Percentiles rank a stretch among this genome's conserved stretches.
These are phyloP conservation scores for Phytophthora pini DNA, from an alignment of 352 stramenopile species.

Conservation along the genomic window DNA sequence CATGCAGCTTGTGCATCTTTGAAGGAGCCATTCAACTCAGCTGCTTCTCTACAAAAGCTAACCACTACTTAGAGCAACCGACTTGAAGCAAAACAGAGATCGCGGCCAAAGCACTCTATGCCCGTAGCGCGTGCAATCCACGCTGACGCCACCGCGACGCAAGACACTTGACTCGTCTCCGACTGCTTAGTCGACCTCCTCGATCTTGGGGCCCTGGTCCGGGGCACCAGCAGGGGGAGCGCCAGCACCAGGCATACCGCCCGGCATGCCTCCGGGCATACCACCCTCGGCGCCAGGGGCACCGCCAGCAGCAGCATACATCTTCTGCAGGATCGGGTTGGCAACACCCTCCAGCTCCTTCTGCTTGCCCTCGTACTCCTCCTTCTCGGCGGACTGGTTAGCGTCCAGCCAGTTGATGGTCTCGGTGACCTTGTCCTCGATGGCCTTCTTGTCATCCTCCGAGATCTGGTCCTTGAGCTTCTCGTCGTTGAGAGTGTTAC, in stretches of 20 bases:
- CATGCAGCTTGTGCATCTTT: constrained; percentile 29
- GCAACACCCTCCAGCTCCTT: constrained; percentile 90
- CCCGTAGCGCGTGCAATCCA: constrained; percentile 39
- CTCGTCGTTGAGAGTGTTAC: constrained; percentile 93
- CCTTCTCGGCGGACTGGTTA: constrained; percentile 83
- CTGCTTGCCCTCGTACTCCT: constrained; percentile 89
- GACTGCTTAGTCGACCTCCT: constrained; percentile 76
- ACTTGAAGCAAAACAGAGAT: constrained; percentile 27
- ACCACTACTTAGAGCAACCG: constrained; percentile 25
- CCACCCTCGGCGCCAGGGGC: constrained; percentile 45
- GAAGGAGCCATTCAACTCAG: constrained; percentile 32
- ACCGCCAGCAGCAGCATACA: constrained; percentile 75
- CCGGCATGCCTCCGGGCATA: constrained; percentile 45
- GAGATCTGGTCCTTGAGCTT: constrained; percentile 94
- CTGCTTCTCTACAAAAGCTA: constrained; percentile 39
- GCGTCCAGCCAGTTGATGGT: constrained; percentile 98
- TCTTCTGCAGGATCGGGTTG: constrained; percentile 87
- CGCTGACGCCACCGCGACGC: constrained; percentile 34
- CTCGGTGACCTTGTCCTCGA: constrained; percentile 94
- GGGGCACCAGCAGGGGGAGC: constrained; percentile 37
- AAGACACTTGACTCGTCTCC: constrained; percentile 23
- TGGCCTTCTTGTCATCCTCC: constrained; percentile 86
- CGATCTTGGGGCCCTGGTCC: constrained; percentile 80
- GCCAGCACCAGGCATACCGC: constrained; percentile 33
- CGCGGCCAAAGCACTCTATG: constrained; percentile 33